Base-by-base conservation (phyloP, 2,329 filamentous ascomycete species). In the Xylaria sp. region DNA sequence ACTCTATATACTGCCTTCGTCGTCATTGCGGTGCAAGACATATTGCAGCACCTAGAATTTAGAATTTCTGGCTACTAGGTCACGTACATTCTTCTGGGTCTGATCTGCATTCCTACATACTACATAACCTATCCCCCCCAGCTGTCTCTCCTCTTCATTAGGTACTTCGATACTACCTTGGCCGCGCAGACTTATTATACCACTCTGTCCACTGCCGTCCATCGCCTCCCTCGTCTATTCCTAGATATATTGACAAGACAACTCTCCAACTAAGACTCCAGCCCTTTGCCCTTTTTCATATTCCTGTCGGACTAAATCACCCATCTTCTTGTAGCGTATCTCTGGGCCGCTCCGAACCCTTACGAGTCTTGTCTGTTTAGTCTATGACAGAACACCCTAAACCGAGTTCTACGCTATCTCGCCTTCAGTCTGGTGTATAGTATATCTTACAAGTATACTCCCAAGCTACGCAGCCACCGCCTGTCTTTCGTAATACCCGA, bases 241-340 rank as follows among this genome's bases (percentile, higher is more conserved):
- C 36, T 36, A 25, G n/a, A 31, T 49, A 55, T 55, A 65, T 50
- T 61, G 49, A 42, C 25, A 22, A 29, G 49, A 61, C 42, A 17
- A 25, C 44, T 36, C 49, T 22, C 31, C 33, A 36, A 33, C n/a
- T 33, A 11, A 49, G 31, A 13, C 3, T 27, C 15, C 11, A 44
- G 15, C 0, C 0, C 7, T 27, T 27, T 29, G 15, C 57, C 15
- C 2, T 56, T 29, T 44, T 44, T 50, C 15, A 27, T 36, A 51
- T 13, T 27, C 5, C 20, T 36, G 54, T 7, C 25, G 11, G 11
- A 15, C 45, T 17, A n/a, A 29, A 25, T 33, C 7, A n/a, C 10
- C 1, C 29, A 5, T 51, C 42, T 11, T 38, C 39, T 17, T 17
- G 11, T 27, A 22, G 22, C 27, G 7, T 17, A 20, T 38, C 45